A percentile compares a stretch with the other conserved stretches of the same genome.
Evolutionary conservation across 176 grass and related monocot genomes (phyloP).

Genomic region (Phoenix roebelenii): DNA sequence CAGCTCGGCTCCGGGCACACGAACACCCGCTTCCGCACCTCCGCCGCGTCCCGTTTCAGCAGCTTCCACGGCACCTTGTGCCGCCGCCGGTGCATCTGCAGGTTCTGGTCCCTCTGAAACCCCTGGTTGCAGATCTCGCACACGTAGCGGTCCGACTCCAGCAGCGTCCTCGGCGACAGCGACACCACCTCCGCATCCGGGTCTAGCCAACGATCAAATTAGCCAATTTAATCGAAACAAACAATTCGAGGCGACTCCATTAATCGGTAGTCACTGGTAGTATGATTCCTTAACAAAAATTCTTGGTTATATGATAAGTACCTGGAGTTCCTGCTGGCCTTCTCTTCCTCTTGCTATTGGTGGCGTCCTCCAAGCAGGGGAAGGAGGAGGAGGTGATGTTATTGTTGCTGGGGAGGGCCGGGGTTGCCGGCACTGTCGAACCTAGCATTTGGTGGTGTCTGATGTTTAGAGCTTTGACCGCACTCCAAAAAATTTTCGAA

Average conservation of each 20-base stretch:
- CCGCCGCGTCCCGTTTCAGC: conserved; percentile 35
- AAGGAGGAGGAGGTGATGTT: conserved; percentile 3
- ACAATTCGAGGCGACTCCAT: too few relatives aligned
- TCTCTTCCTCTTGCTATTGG: conserved; percentile 56
- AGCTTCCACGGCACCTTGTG: conserved; percentile 89
- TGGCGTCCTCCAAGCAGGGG: conserved; percentile 11
- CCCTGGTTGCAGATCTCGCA: conserved; percentile 93
- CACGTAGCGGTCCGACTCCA: conserved; percentile 86
- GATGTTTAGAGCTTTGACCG: too few relatives aligned
- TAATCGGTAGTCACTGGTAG: too few relatives aligned
- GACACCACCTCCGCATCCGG: conserved; percentile 89
- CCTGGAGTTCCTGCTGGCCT: conserved; percentile 8
- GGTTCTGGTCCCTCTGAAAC: conserved; percentile 89
- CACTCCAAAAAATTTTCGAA: too few relatives aligned
- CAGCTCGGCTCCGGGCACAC: conserved; percentile 86
- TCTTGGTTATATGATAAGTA: background rate
- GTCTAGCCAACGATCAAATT: conserved; percentile 21
- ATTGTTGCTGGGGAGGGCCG: too few relatives aligned
- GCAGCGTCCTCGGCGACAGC: conserved; percentile 68
- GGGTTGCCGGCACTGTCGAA: conserved; percentile 3
- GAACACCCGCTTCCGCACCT: conserved; percentile 49
- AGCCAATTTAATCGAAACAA: too few relatives aligned
- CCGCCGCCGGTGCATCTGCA: conserved; percentile 87
- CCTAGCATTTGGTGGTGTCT: conserved; percentile 48
- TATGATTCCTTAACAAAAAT: too few relatives aligned